phyloP scores from a whole-genome alignment of 768 basidiomycete genomes.

The Russula olivacea region DNA sequence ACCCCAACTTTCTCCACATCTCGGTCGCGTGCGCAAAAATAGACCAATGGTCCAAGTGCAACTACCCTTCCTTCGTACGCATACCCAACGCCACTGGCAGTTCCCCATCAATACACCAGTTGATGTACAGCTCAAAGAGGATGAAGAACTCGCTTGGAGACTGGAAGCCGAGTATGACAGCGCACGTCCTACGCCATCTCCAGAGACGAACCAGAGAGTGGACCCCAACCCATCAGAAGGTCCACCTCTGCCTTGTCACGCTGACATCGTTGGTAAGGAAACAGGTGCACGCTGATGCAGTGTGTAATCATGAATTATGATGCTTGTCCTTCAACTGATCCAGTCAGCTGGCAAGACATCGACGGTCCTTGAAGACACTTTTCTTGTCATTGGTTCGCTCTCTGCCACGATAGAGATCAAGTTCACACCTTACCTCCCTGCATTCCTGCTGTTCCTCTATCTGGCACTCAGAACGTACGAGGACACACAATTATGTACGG shows the following conservation, averaged over 20 bases:
- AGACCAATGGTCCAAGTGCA: constrained; percentile 88
- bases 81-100: constrained; percentile 24
- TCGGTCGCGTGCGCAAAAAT: constrained; percentile 81
- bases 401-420: constrained; percentile 60
- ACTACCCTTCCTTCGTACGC: constrained; percentile 87
- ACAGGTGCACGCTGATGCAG: background rate
- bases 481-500: constrained; percentile 92
- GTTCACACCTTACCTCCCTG: constrained; percentile 78
- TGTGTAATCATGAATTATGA: constrained; percentile 41
- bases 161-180: constrained; percentile 39
- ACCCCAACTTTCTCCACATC: constrained; percentile 81
- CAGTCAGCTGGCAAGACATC: constrained; percentile 86
- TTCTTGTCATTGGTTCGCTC: constrained; percentile 86
- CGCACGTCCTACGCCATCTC: background rate
- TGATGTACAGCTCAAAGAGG: constrained; percentile 30
- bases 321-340: constrained; percentile 77
- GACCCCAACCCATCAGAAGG: background rate
- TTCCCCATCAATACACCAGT: background rate
- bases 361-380: constrained; percentile 92
- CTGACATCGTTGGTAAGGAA: background rate
- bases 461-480: constrained; percentile 88
- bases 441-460: constrained; percentile 82
- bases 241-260: background rate
- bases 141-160: constrained; percentile 42
- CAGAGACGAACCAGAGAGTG: background rate